Percentiles rank a stretch among this genome's conserved stretches.
phyloP scores from a whole-genome alignment of 495 filamentous ascomycete species.

The Penicillium tannophilum region DNA sequence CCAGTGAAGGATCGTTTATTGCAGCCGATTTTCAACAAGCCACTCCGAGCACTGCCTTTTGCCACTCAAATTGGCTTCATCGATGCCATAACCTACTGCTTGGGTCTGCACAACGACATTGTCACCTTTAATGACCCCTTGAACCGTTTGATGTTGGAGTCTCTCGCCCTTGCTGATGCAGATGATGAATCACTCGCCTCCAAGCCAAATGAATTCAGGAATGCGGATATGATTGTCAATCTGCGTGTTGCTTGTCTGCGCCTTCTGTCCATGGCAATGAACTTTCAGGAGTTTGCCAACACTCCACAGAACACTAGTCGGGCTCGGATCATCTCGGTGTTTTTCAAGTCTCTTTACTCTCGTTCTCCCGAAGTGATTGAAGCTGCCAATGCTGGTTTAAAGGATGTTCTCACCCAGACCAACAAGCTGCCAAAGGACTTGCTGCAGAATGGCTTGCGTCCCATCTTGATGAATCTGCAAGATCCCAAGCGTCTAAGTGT shows the following conservation, averaged over 20 bases:
- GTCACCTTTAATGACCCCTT: slow-evolving; percentile 88
- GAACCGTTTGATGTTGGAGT: slow-evolving; percentile 87
- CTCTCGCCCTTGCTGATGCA: slow-evolving; percentile 87
- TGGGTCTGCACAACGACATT: slow-evolving; percentile 82
- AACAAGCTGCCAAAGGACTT: slow-evolving; percentile 95
- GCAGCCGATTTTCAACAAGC: slow-evolving; percentile 89
- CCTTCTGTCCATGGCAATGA: slow-evolving; percentile 88
- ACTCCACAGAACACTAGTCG: slow-evolving; percentile 70
- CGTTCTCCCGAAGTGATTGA: slow-evolving; percentile 89
- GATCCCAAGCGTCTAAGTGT: slow-evolving; percentile 90
- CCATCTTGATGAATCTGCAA: slow-evolving; percentile 92
- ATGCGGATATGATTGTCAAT: slow-evolving; percentile 84
- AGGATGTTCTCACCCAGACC: slow-evolving; percentile 79
- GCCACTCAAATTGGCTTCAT: slow-evolving; percentile 95
- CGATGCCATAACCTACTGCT: slow-evolving; percentile 91
- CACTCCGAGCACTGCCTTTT: slow-evolving; percentile 87
- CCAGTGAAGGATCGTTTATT: slow-evolving; percentile 87
- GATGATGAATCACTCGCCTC: slow-evolving; percentile 84
- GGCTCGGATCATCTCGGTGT: slow-evolving; percentile 85
- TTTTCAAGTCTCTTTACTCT: slow-evolving; percentile 96
- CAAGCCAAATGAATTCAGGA: slow-evolving; percentile 87
- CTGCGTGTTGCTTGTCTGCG: slow-evolving; percentile 94
- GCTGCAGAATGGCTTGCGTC: slow-evolving; percentile 88
- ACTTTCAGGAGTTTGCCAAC: slow-evolving; percentile 83
- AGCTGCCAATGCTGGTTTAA: slow-evolving; percentile 86